Conservation (phyloP, 192 early-diverging fungal genomes). For the Coemansia reversa region DNA sequence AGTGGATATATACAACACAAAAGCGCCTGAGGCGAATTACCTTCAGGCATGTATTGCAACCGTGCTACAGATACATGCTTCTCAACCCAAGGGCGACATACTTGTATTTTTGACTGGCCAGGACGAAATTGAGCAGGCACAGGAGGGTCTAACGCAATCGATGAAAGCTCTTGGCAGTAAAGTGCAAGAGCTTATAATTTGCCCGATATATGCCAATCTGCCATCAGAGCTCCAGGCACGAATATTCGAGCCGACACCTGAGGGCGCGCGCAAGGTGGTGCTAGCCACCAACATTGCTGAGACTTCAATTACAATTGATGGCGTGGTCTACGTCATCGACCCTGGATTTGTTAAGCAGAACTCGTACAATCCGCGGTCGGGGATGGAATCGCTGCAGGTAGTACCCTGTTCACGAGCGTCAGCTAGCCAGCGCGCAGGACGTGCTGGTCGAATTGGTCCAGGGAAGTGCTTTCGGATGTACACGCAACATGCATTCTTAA, state of each 20-base stretch:
- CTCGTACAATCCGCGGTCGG: constrained; percentile 88
- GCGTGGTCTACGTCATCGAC: constrained; percentile 92
- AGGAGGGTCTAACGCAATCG: constrained; percentile 76
- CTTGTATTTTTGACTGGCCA: constrained; percentile 97
- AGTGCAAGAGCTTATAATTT: constrained; percentile 87
- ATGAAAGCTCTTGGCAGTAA: constrained; percentile 79
- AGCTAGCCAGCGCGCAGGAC: constrained; percentile 89
- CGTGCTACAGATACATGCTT: constrained; percentile 91
- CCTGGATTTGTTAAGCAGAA: constrained; percentile 91
- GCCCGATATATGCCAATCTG: constrained; percentile 95
- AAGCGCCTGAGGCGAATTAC: constrained; percentile 96
- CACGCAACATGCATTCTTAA: constrained; percentile 85
- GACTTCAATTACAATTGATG: constrained; percentile 94
- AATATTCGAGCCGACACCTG: constrained; percentile 97
- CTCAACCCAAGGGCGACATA: constrained; percentile 86
- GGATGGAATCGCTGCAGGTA: constrained; percentile 97
- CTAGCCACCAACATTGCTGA: constrained; percentile 97
- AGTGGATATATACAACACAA: constrained; percentile 94
- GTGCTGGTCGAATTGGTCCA: constrained; percentile 94
- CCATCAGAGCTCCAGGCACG: constrained; percentile 94
- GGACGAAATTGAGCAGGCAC: constrained; percentile 95
- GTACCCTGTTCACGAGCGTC: constrained; percentile 93
- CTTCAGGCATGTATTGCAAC: constrained; percentile 88
- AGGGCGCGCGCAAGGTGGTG: constrained; percentile 82
- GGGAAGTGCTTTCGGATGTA: constrained; percentile 98